phyloP scores from a whole-genome alignment of 805 yeast species.

The Saturnispora bothae region DNA sequence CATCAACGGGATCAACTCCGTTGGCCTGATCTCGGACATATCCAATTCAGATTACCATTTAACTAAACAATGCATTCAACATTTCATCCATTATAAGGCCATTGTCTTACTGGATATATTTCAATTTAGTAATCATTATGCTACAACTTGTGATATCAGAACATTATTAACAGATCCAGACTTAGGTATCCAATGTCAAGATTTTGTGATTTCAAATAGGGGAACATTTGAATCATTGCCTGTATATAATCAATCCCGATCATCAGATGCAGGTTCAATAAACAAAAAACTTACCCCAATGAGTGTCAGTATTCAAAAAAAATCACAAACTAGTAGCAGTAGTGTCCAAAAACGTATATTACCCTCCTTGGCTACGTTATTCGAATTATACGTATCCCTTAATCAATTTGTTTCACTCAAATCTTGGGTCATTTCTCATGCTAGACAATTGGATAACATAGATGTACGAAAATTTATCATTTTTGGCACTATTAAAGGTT shows the following conservation, averaged over 20 bases:
- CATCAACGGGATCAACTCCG: slow-evolving; percentile 82
- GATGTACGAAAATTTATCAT: slow-evolving; percentile 79
- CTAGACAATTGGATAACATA: slow-evolving; percentile 44
- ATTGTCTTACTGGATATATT: slow-evolving; percentile 76
- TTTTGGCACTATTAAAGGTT: slow-evolving; percentile 75
- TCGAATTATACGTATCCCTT: slow-evolving; percentile 65
- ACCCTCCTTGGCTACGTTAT: slow-evolving; percentile 57
- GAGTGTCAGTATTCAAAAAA: neutral
- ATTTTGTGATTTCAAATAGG: slow-evolving; percentile 51
- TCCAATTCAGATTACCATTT: slow-evolving; percentile 73
- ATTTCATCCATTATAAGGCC: slow-evolving; percentile 81
- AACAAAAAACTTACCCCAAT: neutral
- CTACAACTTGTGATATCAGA: slow-evolving; percentile 73
- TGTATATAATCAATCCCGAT: slow-evolving; percentile 13
- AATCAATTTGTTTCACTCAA: slow-evolving; percentile 68
- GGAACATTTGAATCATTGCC: slow-evolving; percentile 24
- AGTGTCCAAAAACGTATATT: slow-evolving; percentile 20
- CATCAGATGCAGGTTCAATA: slow-evolving; percentile 1
- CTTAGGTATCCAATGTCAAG: slow-evolving; percentile 76
- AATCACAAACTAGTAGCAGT: neutral
- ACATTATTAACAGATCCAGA: slow-evolving; percentile 51
- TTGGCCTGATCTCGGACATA: slow-evolving; percentile 61
- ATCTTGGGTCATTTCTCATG: slow-evolving; percentile 73
- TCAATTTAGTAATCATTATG: slow-evolving; percentile 80
- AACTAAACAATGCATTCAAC: slow-evolving; percentile 82